phyloP scores from a whole-genome alignment of 202 grass and related monocot genomes.

The Cymbopogon flexuosus region DNA sequence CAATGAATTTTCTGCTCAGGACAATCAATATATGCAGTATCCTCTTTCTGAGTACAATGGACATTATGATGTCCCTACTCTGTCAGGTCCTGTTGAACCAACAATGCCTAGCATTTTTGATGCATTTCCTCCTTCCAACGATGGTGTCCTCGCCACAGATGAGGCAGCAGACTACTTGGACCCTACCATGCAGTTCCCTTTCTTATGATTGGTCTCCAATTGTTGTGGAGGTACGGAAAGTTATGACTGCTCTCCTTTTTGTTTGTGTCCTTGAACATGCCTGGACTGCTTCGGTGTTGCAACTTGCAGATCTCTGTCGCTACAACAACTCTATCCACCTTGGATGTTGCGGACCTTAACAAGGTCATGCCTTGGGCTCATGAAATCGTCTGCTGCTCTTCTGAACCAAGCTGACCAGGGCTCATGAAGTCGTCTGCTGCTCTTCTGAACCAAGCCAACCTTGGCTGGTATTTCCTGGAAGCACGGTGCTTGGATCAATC shows the following conservation, averaged over 20 bases:
- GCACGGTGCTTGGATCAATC: constrained; percentile 5
- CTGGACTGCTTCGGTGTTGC: not conserved
- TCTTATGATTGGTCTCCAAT: constrained; percentile 14
- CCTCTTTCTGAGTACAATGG: not conserved
- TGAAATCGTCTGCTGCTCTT: not conserved
- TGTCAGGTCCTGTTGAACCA: not conserved
- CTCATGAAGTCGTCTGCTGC: not conserved
- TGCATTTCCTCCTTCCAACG: constrained; percentile 1
- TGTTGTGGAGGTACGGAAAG: not conserved
- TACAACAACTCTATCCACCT: not conserved
- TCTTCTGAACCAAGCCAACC: not conserved
- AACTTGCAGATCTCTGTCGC: constrained; percentile 1
- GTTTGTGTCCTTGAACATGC: not conserved
- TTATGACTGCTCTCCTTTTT: not conserved
- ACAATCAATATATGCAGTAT: constrained; percentile 13
- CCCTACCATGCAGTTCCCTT: constrained; percentile 27
- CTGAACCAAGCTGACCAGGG: not conserved
- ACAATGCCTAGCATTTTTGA: not conserved
- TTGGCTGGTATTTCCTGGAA: not conserved
- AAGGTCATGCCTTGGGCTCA: not conserved
- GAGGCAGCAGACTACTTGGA: not conserved
- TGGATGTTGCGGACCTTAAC: not conserved
- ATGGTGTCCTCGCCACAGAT: not conserved
- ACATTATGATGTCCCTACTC: not conserved
- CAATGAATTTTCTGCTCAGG: constrained; percentile 19